Percentiles rank a stretch among this genome's conserved stretches.
Conservation (phyloP, 2,329 filamentous ascomycete species). For the Coniochaeta sp. region DNA sequence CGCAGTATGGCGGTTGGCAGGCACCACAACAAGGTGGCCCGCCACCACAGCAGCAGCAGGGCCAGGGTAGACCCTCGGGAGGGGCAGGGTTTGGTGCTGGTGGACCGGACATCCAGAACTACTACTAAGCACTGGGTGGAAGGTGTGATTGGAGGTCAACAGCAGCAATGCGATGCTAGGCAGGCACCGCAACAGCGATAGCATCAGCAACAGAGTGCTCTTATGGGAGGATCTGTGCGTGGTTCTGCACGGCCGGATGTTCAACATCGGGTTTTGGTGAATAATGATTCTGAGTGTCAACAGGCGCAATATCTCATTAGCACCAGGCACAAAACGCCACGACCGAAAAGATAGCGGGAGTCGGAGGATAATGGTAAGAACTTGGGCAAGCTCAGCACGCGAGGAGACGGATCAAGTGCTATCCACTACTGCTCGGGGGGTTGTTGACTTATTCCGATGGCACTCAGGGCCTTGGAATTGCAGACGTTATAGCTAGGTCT, state of each 20-base stretch:
- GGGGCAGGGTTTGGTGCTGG: conserved; percentile 13
- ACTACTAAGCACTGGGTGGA: conserved; percentile 20
- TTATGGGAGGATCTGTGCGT: too few species aligned
- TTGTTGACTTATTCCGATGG: too few species aligned
- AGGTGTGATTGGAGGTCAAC: background rate
- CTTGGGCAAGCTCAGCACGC: too few species aligned
- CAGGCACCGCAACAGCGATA: background rate
- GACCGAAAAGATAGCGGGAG: too few species aligned
- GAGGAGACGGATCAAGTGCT: too few species aligned
- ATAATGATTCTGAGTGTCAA: background rate
- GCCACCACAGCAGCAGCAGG: background rate
- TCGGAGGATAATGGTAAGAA: too few species aligned
- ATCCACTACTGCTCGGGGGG: too few species aligned
- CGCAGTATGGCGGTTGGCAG: conserved; percentile 6
- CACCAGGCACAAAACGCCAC: too few species aligned
- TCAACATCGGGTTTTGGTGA: too few species aligned
- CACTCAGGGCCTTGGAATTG: too few species aligned
- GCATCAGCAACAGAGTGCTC: background rate
- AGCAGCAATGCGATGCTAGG: background rate
- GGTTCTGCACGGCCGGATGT: too few species aligned
- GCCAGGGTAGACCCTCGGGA: conserved; percentile 6
- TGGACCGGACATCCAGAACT: conserved; percentile 32
- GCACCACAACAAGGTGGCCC: background rate
- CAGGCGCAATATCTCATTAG: background rate
- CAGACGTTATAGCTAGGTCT: too few species aligned